These are phyloP conservation scores for Plasmodium billcollinsi DNA, from an alignment of 169 alveolate genomes.

Conservation along the genomic window DNA sequence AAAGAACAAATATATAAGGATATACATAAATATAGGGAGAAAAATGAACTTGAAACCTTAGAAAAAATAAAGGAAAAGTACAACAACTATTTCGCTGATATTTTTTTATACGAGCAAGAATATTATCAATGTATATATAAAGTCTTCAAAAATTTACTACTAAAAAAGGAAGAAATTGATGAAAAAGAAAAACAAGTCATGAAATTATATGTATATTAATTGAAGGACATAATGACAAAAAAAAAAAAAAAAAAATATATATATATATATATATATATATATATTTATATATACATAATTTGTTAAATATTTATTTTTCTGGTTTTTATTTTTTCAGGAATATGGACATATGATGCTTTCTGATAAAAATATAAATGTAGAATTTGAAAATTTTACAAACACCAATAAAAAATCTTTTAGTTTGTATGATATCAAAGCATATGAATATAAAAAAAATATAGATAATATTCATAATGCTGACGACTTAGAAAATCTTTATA, in stretches of 20 bases:
- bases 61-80: slow-evolving; percentile 51
- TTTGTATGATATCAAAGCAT: neutral
- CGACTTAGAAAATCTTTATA: slow-evolving; percentile 11
- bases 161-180: slow-evolving; percentile 65
- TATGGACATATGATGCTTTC: slow-evolving; percentile 45
- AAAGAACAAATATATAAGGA: slow-evolving; percentile 56
- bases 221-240: neutral
- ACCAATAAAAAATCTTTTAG: too few species aligned
- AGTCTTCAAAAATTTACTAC: slow-evolving; percentile 49
- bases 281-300: neutral
- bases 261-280: neutral
- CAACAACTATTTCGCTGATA: slow-evolving; percentile 71
- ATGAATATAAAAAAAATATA: neutral
- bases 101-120: slow-evolving; percentile 69
- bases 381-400: neutral
- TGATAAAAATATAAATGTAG: slow-evolving; percentile 24
- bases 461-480: neutral
- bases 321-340: slow-evolving; percentile 26
- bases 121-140: slow-evolving; percentile 75
- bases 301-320: neutral
- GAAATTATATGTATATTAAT: slow-evolving; percentile 36
- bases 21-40: slow-evolving; percentile 26
- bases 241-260: neutral
- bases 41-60: slow-evolving; percentile 25
- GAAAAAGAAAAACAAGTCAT: slow-evolving; percentile 51